These are phyloP conservation scores for Cardiosporidium cionae DNA, from an alignment of 169 alveolate species.

Conservation along the genomic window DNA sequence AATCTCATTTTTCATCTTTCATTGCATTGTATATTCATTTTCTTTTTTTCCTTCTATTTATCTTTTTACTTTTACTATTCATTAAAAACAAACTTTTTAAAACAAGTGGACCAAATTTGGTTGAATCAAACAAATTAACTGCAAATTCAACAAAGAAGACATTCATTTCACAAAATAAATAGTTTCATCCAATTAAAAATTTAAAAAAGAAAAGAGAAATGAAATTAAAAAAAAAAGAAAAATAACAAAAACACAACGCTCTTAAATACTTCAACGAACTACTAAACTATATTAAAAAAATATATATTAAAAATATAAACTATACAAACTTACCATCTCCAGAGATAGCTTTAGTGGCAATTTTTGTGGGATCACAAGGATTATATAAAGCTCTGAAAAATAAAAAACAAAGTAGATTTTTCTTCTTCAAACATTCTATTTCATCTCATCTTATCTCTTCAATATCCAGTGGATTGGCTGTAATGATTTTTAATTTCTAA, in stretches of 20 bases:
- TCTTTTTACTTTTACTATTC: not conserved
- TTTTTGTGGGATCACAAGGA: not conserved
- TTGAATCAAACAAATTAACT: not conserved
- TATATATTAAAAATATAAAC: not conserved
- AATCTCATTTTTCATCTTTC: too few species aligned
- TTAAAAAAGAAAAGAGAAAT: not conserved
- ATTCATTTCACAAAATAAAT: not conserved
- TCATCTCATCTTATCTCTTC: not conserved
- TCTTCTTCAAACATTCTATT: not conserved
- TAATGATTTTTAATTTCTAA: not conserved
- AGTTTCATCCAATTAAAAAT: not conserved
- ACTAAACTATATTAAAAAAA: not conserved
- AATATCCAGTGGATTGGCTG: not conserved
- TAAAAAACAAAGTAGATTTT: not conserved
- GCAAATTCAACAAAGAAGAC: not conserved
- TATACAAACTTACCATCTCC: not conserved
- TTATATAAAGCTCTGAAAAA: not conserved
- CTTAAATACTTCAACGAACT: not conserved
- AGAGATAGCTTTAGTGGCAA: not conserved
- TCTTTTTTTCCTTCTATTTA: too few species aligned
- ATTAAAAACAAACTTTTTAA: not conserved
- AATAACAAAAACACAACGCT: not conserved
- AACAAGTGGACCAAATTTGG: not conserved
- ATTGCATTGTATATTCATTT: too few species aligned
- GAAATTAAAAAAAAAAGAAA: not conserved